These are phyloP conservation scores for Malus orientalis DNA, from an alignment of 306 rosid genomes.

Conservation along the genomic window DNA sequence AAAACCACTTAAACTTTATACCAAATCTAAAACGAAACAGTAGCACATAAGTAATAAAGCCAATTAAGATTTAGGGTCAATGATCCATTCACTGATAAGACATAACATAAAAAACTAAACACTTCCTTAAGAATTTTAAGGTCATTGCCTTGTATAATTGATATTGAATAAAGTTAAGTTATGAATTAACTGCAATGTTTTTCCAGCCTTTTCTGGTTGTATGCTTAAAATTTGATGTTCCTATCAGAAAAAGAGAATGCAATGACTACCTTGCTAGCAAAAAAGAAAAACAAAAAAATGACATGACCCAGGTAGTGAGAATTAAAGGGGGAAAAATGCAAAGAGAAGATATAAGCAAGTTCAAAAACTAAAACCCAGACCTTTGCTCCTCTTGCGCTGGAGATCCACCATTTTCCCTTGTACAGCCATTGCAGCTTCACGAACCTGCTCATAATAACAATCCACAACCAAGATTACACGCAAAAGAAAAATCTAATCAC, in stretches of 20 bases:
- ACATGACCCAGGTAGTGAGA: background rate
- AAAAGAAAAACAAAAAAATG: background rate
- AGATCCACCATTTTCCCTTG: slow-evolving; percentile 86
- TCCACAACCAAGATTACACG: background rate
- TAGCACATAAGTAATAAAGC: background rate
- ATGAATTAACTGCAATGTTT: background rate
- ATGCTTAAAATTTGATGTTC: background rate
- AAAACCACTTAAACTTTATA: background rate
- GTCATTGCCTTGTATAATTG: background rate
- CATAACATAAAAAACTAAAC: background rate
- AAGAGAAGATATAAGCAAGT: background rate
- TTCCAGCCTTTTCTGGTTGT: background rate
- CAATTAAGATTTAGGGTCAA: background rate
- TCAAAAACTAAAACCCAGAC: slow-evolving; percentile 30
- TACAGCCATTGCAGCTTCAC: slow-evolving; percentile 83
- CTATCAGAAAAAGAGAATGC: background rate
- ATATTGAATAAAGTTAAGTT: background rate
- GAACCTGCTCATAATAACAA: slow-evolving; percentile 55
- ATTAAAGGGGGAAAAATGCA: background rate
- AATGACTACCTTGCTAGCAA: background rate
- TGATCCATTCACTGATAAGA: background rate
- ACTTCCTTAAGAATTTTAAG: background rate
- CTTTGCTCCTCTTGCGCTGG: slow-evolving; percentile 96
- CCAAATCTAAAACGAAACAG: background rate
- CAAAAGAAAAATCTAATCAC: background rate